phyloP scores from a whole-genome alignment of 164 flowering plant species.

The Annona squamosa region DNA sequence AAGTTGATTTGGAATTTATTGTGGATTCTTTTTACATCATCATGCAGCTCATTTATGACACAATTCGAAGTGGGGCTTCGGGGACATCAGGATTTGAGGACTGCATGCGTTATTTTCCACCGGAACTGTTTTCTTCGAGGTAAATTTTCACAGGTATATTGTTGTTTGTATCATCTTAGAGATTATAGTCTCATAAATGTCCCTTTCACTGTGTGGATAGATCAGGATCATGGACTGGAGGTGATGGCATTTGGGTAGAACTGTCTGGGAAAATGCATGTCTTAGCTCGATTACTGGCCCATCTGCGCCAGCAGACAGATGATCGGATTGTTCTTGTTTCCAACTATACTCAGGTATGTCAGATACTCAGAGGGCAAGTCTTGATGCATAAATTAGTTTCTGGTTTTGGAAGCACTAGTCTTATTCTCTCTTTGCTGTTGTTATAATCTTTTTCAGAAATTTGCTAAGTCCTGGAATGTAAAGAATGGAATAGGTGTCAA shows the following conservation, averaged over 20 bases:
- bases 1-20: background rate
- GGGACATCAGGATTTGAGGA: conserved; percentile 87
- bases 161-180: background rate
- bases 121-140: conserved; percentile 90
- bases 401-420: background rate
- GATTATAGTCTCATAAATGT: background rate
- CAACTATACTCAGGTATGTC: conserved; percentile 88
- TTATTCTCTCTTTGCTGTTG: background rate
- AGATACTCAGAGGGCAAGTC: background rate
- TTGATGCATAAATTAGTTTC: background rate
- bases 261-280: conserved; percentile 98
- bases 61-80: conserved; percentile 68
- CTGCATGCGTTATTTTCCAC: conserved; percentile 85
- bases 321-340: conserved; percentile 96
- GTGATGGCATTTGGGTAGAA: conserved; percentile 95
- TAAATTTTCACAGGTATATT: conserved; percentile 15
- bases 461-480: background rate
- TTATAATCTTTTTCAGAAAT: background rate
- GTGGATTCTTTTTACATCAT: conserved; percentile 2
- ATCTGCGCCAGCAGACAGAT: conserved; percentile 76
- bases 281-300: conserved; percentile 80
- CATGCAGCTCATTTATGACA: conserved; percentile 88
- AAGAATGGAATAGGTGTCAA: too few species aligned
- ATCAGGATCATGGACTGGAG: conserved; percentile 97
- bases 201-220: conserved; percentile 30